These are phyloP conservation scores for Hansfordia pulvinata DNA, from an alignment of 2,329 filamentous ascomycete species.

Conservation along the genomic window DNA sequence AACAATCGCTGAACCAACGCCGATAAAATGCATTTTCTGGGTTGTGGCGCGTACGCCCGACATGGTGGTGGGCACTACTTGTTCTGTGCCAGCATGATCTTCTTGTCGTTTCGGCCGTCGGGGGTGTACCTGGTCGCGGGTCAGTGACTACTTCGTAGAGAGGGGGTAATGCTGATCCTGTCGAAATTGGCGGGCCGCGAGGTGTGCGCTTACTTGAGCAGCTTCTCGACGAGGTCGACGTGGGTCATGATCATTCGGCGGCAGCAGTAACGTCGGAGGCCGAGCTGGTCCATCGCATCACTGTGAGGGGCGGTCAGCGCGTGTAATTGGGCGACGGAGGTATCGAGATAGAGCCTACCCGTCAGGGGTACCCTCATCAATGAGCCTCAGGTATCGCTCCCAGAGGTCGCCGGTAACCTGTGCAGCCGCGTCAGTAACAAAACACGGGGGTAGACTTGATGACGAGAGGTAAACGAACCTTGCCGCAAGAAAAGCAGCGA, in stretches of 20 bases:
- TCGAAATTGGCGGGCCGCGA: not conserved
- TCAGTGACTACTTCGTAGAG: slow-evolving; percentile 5
- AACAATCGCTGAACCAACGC: too few species aligned
- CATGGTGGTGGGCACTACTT: too few species aligned
- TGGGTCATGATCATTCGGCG: slow-evolving; percentile 99
- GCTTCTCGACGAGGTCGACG: slow-evolving; percentile 96
- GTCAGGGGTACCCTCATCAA: slow-evolving; percentile 64
- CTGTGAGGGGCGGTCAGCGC: slow-evolving; percentile 39
- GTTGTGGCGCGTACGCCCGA: too few species aligned
- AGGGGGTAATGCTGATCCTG: not conserved
- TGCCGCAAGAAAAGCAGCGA: slow-evolving; percentile 97
- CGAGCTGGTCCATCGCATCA: slow-evolving; percentile 90
- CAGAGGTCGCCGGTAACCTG: slow-evolving; percentile 95
- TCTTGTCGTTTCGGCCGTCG: slow-evolving; percentile 50
- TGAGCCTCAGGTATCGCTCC: slow-evolving; percentile 85
- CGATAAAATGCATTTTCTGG: too few species aligned
- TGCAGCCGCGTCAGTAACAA: slow-evolving; percentile 16
- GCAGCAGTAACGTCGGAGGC: slow-evolving; percentile 93
- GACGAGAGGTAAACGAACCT: slow-evolving; percentile 43
- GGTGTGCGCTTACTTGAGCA: slow-evolving; percentile 59
- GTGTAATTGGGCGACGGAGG: too few species aligned
- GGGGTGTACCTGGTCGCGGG: slow-evolving; percentile 39
- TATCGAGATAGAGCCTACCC: slow-evolving; percentile 43
- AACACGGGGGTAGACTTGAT: slow-evolving; percentile 9
- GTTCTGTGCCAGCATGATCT: slow-evolving; percentile 28